Conservation (phyloP, 2,329 filamentous ascomycete species). For the Aspergillus awamori region DNA sequence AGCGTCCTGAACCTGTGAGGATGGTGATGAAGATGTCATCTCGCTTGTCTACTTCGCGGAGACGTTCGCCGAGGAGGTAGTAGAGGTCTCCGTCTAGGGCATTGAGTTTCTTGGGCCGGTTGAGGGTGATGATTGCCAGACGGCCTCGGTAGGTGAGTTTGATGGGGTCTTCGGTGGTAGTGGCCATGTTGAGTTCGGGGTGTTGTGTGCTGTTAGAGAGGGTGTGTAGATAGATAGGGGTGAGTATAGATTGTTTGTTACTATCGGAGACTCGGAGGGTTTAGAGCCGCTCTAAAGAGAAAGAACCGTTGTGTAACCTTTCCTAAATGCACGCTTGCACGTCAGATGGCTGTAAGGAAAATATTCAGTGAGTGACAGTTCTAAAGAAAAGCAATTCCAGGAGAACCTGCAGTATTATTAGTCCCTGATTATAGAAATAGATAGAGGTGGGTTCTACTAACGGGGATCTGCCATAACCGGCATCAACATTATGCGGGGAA, state of each 20-base stretch:
- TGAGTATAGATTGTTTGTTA: not conserved
- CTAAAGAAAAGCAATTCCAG: not conserved
- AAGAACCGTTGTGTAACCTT: too few species aligned
- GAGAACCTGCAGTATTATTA: not conserved
- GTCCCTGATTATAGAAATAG: not conserved
- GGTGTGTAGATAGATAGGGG: not conserved
- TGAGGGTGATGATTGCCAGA: conserved; percentile 82
- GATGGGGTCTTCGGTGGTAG: conserved; percentile 49
- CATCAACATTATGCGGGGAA: conserved; percentile 3
- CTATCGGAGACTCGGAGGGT: not conserved
- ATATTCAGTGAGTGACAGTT: too few species aligned
- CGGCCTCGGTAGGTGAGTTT: conserved; percentile 67
- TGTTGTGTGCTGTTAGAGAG: not conserved
- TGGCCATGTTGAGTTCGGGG: conserved; percentile 24
- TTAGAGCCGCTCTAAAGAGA: not conserved
- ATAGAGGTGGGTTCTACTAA: not conserved
- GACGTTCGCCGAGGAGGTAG: conserved; percentile 70
- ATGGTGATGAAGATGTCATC: conserved; percentile 85
- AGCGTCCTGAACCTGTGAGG: conserved; percentile 75
- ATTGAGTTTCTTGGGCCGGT: conserved; percentile 84
- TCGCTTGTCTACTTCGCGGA: conserved; percentile 76
- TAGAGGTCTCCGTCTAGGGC: conserved; percentile 74
- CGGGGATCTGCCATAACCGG: not conserved
- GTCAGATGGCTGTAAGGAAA: too few species aligned
- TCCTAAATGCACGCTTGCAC: too few species aligned